Percentiles rank a stretch among this genome's conserved stretches.
Evolutionary conservation across 352 stramenopile species (phyloP).

Genomic region (Blastocystis sp.): DNA sequence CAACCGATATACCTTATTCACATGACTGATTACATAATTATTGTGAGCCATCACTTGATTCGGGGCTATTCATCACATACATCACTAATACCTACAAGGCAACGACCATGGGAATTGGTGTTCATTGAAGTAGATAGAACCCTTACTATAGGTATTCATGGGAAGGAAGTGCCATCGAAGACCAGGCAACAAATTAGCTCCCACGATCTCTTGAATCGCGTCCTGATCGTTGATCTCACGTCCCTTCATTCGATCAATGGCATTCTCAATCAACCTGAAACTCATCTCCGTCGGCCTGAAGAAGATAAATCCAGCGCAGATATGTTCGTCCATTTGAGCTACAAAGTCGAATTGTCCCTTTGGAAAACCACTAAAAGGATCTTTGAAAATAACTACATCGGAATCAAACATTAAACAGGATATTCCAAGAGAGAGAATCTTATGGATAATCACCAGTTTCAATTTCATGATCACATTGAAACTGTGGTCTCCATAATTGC

Average conservation of each 20-base stretch:
- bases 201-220: neutral
- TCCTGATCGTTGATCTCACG: conserved; percentile 20
- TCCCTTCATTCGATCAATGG: neutral
- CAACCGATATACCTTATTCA: conserved; percentile 33
- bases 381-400: conserved; percentile 24
- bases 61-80: neutral
- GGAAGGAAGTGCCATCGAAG: neutral
- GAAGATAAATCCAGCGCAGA: conserved; percentile 31
- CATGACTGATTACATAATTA: conserved; percentile 38
- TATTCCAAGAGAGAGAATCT: neutral
- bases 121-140: neutral
- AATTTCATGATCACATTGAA: conserved; percentile 10
- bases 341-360: neutral
- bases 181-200: neutral
- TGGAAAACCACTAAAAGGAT: neutral
- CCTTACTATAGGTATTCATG: neutral
- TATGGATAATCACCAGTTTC: neutral
- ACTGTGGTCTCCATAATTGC: neutral
- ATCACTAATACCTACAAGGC: neutral
- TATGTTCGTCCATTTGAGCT: conserved; percentile 13
- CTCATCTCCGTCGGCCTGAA: neutral
- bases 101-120: conserved; percentile 17
- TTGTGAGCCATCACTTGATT: neutral
- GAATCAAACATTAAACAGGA: neutral
- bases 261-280: neutral